A percentile compares a stretch with the other conserved stretches of the same genome.
Evolutionary conservation across 2,329 filamentous ascomycete species (phyloP).

Genomic region (Remersonia thermophila): DNA sequence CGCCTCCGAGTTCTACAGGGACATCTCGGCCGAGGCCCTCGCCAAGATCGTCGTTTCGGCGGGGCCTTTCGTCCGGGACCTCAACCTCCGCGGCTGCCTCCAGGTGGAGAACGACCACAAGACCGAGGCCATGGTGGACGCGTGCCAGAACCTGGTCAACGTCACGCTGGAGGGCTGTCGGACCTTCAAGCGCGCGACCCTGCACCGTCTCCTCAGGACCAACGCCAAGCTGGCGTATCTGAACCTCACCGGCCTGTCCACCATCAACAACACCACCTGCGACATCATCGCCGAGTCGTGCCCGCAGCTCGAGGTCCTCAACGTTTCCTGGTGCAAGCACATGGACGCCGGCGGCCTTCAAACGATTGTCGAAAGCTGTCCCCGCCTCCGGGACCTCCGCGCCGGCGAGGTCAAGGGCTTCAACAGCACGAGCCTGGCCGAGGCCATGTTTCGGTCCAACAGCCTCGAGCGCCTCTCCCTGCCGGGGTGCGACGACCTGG

Average conservation of each 20-base stretch:
- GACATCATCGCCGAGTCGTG: constrained; percentile 75
- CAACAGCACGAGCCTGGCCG: constrained; percentile 58
- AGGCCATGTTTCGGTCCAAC: constrained; percentile 64
- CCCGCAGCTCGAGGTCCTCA: constrained; percentile 67
- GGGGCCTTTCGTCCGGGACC: constrained; percentile 78
- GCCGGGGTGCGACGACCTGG: constrained; percentile 66
- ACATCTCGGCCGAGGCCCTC: constrained; percentile 74
- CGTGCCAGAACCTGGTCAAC: constrained; percentile 77
- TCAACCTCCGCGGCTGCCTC: constrained; percentile 84
- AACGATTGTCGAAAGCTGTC: constrained; percentile 60
- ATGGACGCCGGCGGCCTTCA: constrained; percentile 67
- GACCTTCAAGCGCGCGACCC: constrained; percentile 65
- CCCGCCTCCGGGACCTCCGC: constrained; percentile 62
- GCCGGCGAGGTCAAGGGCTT: constrained; percentile 75
- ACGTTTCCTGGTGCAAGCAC: constrained; percentile 86
- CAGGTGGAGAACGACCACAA: constrained; percentile 76
- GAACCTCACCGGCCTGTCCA: constrained; percentile 71
- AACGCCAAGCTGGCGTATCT: constrained; percentile 72
- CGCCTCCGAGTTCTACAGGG: constrained; percentile 71
- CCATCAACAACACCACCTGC: constrained; percentile 74
- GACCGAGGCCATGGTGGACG: constrained; percentile 63
- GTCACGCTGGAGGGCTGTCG: constrained; percentile 82
- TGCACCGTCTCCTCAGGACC: constrained; percentile 61
- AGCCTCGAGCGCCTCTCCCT: constrained; percentile 71
- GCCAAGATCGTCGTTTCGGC: constrained; percentile 74